A percentile compares a stretch with the other conserved stretches of the same genome.
Evolutionary conservation across 495 filamentous ascomycete species (phyloP).

Genomic region (Neurospora sp.): DNA sequence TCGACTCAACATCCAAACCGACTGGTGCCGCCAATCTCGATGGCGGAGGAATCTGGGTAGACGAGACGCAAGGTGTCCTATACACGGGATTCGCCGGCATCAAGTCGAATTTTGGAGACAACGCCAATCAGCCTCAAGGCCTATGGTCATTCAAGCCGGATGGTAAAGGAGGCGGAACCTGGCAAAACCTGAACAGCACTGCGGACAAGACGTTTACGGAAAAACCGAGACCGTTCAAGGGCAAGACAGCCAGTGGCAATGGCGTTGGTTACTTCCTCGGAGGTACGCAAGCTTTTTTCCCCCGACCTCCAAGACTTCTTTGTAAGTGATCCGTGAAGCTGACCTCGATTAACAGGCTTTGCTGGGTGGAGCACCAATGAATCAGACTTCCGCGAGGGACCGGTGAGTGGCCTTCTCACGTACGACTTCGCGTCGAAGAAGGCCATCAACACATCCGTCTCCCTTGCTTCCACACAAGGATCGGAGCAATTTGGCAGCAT

Average conservation of each 20-base stretch:
- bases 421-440: constrained; percentile 9
- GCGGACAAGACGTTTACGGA: constrained; percentile 9
- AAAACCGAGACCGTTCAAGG: constrained; percentile 9
- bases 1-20: constrained; percentile 12
- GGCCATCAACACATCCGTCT: neutral
- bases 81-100: constrained; percentile 17
- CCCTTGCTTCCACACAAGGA: neutral
- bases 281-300: constrained; percentile 1
- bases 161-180: constrained; percentile 4
- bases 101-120: constrained; percentile 7
- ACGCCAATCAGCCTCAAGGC: constrained; percentile 2
- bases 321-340: neutral
- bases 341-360: neutral
- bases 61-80: constrained; percentile 6
- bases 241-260: constrained; percentile 7
- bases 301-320: neutral
- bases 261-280: constrained; percentile 13
- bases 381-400: neutral
- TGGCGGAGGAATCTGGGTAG: constrained; percentile 15
- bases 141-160: constrained; percentile 17
- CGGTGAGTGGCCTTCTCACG: constrained; percentile 4
- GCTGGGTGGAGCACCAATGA: neutral
- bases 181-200: constrained; percentile 14
- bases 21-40: constrained; percentile 5
- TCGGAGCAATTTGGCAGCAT: constrained; percentile 2